Evolutionary conservation across 805 yeast genomes (phyloP).

Genomic region (Danielia reshetovae): DNA sequence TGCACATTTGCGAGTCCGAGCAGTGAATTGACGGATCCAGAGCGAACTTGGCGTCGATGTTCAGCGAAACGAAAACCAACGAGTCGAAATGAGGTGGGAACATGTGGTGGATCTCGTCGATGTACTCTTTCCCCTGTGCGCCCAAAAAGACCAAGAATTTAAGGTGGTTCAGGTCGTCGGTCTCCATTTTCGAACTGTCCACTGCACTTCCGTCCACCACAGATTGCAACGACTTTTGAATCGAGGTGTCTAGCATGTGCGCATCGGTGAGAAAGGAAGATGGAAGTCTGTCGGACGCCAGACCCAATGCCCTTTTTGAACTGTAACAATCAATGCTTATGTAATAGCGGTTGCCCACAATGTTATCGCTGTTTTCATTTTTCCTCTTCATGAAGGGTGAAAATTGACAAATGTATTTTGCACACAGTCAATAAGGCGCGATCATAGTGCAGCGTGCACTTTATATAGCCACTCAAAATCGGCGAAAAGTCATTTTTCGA

Average conservation of each 20-base stretch:
- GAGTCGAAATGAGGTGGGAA: slow-evolving; percentile 6
- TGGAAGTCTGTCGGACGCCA: too few relatives aligned
- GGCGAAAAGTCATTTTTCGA: not conserved
- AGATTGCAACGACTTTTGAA: not conserved
- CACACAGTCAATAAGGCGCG: too few relatives aligned
- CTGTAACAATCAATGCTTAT: not conserved
- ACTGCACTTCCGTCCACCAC: not conserved
- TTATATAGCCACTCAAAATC: too few relatives aligned
- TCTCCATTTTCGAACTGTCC: slow-evolving; percentile 2
- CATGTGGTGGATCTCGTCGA: slow-evolving; percentile 12
- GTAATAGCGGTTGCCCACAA: not conserved
- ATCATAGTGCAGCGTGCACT: too few relatives aligned
- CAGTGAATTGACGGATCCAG: slow-evolving; percentile 1
- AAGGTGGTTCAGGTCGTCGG: slow-evolving; percentile 1
- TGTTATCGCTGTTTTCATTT: not conserved
- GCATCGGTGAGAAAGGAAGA: too few relatives aligned
- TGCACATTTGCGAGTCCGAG: slow-evolving; percentile 18
- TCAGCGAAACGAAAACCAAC: slow-evolving; percentile 17
- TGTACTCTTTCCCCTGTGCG: slow-evolving; percentile 30
- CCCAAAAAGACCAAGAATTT: slow-evolving; percentile 26
- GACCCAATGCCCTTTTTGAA: too few relatives aligned
- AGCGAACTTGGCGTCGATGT: slow-evolving; percentile 3
- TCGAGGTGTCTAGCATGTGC: not conserved
- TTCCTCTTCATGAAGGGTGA: not conserved
- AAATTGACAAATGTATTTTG: too few relatives aligned